Evolutionary conservation across 2,329 filamentous ascomycete genomes (phyloP).

Genomic region (Hyphodiscus sp.): DNA sequence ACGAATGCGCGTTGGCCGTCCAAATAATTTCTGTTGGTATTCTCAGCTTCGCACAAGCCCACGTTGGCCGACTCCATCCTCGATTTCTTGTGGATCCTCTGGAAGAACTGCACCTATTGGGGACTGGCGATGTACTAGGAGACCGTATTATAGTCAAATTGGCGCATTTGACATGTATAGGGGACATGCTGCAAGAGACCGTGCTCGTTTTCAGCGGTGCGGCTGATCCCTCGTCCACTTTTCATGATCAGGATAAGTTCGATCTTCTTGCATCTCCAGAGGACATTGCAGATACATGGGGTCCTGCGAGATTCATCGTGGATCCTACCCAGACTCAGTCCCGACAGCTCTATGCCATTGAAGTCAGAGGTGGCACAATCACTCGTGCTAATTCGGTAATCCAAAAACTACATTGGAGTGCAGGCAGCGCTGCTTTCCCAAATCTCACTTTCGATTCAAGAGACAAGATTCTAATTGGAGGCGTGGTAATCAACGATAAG

Average conservation of each 20-base stretch:
- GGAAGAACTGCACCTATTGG: slow-evolving; percentile 1
- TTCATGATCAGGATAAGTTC: background rate
- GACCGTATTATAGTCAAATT: background rate
- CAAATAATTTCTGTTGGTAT: slow-evolving; percentile 4
- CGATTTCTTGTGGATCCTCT: slow-evolving; percentile 6
- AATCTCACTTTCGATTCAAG: slow-evolving; percentile 1
- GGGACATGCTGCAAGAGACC: slow-evolving; percentile 5
- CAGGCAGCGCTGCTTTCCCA: background rate
- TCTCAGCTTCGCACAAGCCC: slow-evolving; percentile 9
- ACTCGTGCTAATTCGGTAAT: too few relatives aligned
- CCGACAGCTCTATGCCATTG: background rate
- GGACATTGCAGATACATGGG: slow-evolving; percentile 16
- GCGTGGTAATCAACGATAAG: background rate
- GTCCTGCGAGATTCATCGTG: slow-evolving; percentile 7
- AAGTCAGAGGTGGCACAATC: slow-evolving; percentile 1
- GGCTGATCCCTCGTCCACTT: background rate
- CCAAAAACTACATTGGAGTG: slow-evolving; percentile 8
- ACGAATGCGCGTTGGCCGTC: slow-evolving; percentile 1
- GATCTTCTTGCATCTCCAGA: slow-evolving; percentile 11
- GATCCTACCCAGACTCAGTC: background rate
- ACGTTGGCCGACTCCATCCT: slow-evolving; percentile 9
- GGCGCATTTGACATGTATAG: slow-evolving; percentile 10
- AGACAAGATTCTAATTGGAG: slow-evolving; percentile 6
- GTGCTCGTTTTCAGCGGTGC: slow-evolving; percentile 6
- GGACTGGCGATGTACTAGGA: background rate